Evolutionary conservation across 257 asterid genomes (phyloP).

Genomic region (Nyctanthes arbortristis): DNA sequence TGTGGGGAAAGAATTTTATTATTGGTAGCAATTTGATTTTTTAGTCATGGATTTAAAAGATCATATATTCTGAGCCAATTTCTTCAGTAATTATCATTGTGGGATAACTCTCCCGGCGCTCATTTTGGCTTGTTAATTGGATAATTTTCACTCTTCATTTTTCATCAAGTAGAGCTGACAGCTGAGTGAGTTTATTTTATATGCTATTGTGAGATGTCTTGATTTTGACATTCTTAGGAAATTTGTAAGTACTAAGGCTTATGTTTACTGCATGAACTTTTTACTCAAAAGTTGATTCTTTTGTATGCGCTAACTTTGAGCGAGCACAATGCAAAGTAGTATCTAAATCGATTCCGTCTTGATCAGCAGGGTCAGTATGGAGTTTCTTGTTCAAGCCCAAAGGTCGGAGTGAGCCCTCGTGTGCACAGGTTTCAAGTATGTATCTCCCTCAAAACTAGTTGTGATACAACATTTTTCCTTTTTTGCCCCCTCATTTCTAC

Average conservation of each 20-base stretch:
- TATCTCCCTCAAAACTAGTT: slow-evolving; percentile 8
- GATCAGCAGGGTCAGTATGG: slow-evolving; percentile 66
- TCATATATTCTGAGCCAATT: slow-evolving; percentile 11
- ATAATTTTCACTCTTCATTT: slow-evolving; percentile 8
- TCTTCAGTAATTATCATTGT: slow-evolving; percentile 1
- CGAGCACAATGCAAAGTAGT: slow-evolving; percentile 8
- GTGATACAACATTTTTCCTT: not conserved
- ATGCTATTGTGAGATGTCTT: slow-evolving; percentile 9
- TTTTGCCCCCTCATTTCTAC: not conserved
- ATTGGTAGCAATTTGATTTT: slow-evolving; percentile 1
- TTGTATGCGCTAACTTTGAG: slow-evolving; percentile 14
- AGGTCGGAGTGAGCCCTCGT: slow-evolving; percentile 68
- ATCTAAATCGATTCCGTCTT: slow-evolving; percentile 24
- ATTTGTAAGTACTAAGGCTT: slow-evolving; percentile 14
- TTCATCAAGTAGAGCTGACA: slow-evolving; percentile 3
- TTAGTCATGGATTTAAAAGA: slow-evolving; percentile 11
- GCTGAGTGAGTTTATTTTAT: slow-evolving; percentile 8
- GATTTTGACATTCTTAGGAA: slow-evolving; percentile 21
- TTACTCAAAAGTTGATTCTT: not conserved
- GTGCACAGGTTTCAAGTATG: slow-evolving; percentile 77
- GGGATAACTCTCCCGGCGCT: not conserved
- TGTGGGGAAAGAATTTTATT: not conserved
- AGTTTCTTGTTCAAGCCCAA: slow-evolving; percentile 52
- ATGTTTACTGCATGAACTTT: not conserved
- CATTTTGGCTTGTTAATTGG: not conserved